Evolutionary conservation across 2,329 filamentous ascomycete species (phyloP).

Genomic region (Aspergillus latus): DNA sequence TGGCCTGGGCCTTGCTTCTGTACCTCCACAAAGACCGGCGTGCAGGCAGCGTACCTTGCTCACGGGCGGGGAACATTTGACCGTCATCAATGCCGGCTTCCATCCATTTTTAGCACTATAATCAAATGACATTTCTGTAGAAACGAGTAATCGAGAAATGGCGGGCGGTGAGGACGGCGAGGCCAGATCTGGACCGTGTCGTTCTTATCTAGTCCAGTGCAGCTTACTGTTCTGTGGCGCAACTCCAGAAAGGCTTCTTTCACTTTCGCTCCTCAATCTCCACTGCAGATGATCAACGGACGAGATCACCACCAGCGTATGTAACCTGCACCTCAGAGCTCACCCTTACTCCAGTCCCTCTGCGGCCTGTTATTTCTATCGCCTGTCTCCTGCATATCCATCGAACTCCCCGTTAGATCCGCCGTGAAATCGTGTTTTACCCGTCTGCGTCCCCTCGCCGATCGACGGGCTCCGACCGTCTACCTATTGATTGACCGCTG

Average conservation of each 20-base stretch:
- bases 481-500: slow-evolving; percentile 3
- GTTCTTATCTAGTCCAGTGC: too few species aligned
- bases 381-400: background rate
- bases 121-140: background rate
- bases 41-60: background rate
- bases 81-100: background rate
- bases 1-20: slow-evolving; percentile 2
- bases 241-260: slow-evolving; percentile 5
- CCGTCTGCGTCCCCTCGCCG: background rate
- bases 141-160: background rate
- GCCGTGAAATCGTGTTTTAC: background rate
- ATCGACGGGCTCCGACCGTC: slow-evolving; percentile 8
- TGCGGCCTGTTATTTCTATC: background rate
- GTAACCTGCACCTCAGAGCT: slow-evolving; percentile 1
- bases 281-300: background rate
- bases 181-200: slow-evolving; percentile 13
- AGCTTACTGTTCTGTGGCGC: slow-evolving; percentile 4
- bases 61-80: background rate
- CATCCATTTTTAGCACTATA: background rate
- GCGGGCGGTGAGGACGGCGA: slow-evolving; percentile 11
- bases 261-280: background rate
- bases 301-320: background rate
- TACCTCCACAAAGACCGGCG: background rate
- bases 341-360: background rate
- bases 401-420: background rate